Evolutionary conservation across 768 basidiomycete genomes (phyloP).

Genomic region (Hortiboletus flavorubellus): DNA sequence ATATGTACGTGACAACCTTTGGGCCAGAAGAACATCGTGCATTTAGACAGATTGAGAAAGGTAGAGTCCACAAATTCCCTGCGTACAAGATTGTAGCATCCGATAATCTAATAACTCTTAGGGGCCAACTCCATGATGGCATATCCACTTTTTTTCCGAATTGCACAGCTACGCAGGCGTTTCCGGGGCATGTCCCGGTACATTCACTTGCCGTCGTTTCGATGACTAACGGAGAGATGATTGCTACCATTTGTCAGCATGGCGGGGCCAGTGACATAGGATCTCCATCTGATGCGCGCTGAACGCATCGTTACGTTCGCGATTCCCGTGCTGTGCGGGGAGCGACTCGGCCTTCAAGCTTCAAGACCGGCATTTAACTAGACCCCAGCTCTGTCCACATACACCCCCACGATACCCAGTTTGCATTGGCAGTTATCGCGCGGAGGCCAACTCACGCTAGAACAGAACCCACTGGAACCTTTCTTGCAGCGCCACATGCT

Average conservation of each 20-base stretch:
- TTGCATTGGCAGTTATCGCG: neutral
- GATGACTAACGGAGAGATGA: constrained; percentile 6
- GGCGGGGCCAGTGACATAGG: constrained; percentile 16
- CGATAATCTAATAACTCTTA: neutral
- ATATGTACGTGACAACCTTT: constrained; percentile 5
- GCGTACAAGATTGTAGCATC: neutral
- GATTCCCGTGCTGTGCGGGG: constrained; percentile 2
- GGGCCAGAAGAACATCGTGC: neutral
- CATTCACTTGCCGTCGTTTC: neutral
- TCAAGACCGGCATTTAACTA: neutral
- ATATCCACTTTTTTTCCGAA: constrained; percentile 1
- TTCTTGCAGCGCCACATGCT: neutral
- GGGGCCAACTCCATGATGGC: neutral
- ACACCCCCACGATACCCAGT: neutral
- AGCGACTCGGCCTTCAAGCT: neutral
- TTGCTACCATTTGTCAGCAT: constrained; percentile 7
- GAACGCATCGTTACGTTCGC: constrained; percentile 7
- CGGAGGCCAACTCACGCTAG: neutral
- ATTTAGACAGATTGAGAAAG: neutral
- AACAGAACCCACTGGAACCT: neutral
- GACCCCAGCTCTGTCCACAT: neutral
- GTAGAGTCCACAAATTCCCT: neutral
- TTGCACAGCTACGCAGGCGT: neutral
- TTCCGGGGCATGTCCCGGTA: constrained; percentile 1
- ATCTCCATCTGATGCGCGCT: constrained; percentile 12